These are phyloP conservation scores for Panaeolus papilionaceus DNA, from an alignment of 768 basidiomycete genomes.

Conservation along the genomic window DNA sequence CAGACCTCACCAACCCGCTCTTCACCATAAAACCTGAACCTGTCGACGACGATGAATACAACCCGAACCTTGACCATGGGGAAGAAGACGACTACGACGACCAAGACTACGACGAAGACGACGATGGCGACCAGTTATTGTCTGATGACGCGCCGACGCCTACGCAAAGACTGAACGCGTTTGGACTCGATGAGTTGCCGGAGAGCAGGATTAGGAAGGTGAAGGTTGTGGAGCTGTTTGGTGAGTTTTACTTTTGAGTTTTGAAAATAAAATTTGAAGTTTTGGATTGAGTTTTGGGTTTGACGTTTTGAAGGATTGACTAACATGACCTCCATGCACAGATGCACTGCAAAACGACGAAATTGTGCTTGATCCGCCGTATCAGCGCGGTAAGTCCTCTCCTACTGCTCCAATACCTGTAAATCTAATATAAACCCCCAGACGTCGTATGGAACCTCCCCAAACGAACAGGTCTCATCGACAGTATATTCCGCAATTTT, in stretches of 20 bases:
- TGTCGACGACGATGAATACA: not conserved
- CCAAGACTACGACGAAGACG: not conserved
- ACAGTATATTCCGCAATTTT: slow-evolving; percentile 24
- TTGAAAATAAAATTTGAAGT: not conserved
- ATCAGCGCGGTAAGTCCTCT: not conserved
- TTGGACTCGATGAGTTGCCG: not conserved
- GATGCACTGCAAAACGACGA: not conserved
- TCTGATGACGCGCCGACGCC: not conserved
- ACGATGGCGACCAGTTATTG: not conserved
- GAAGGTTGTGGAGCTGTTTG: not conserved
- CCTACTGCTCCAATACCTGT: no score
- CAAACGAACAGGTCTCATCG: not conserved
- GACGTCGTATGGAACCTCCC: slow-evolving; percentile 8
- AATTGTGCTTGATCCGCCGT: not conserved
- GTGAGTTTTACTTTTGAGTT: not conserved
- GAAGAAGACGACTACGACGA: not conserved
- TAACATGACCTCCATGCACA: not conserved
- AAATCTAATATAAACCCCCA: not conserved
- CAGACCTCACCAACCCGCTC: no score
- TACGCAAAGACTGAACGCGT: not conserved
- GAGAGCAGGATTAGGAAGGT: not conserved
- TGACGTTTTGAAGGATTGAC: no score
- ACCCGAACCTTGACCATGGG: not conserved
- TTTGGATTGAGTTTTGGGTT: not conserved
- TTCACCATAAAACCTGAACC: not conserved